These are phyloP conservation scores for Phytophthora ohioensis DNA, from an alignment of 352 stramenopile genomes.

Conservation along the genomic window DNA sequence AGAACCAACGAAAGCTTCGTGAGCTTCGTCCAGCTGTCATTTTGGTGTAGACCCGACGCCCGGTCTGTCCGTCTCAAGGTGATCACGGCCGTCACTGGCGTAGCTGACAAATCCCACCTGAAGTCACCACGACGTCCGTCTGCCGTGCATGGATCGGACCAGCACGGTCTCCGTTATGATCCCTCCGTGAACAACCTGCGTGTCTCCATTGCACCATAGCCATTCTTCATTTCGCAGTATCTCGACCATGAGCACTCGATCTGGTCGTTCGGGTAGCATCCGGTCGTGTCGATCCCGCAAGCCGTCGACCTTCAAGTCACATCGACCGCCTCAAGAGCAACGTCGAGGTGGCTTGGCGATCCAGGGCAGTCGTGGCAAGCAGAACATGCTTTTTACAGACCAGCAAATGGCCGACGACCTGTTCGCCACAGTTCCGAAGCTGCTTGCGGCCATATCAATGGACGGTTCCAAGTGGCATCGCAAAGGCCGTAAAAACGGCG, in stretches of 20 bases:
- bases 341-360: slow-evolving; percentile 30
- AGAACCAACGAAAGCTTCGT: not conserved
- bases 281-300: slow-evolving; percentile 6
- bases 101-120: slow-evolving; percentile 20
- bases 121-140: slow-evolving; percentile 30
- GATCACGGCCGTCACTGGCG: not conserved
- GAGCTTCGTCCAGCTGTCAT: slow-evolving; percentile 13
- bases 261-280: slow-evolving; percentile 22
- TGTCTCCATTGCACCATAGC: not conserved
- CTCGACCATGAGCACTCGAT: slow-evolving; percentile 31
- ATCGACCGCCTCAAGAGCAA: slow-evolving; percentile 29
- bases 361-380: slow-evolving; percentile 25
- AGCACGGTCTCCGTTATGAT: slow-evolving; percentile 19
- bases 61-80: slow-evolving; percentile 16
- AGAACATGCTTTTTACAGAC: slow-evolving; percentile 43
- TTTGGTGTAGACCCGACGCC: slow-evolving; percentile 21
- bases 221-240: slow-evolving; percentile 9
- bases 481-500: slow-evolving; percentile 46
- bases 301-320: slow-evolving; percentile 32
- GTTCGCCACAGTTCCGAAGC: slow-evolving; percentile 43
- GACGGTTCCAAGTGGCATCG: slow-evolving; percentile 44
- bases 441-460: slow-evolving; percentile 39
- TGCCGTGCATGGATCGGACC: slow-evolving; percentile 18
- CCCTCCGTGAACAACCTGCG: not conserved
- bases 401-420: slow-evolving; percentile 50